phyloP scores from a whole-genome alignment of 2,329 filamentous ascomycete genomes.

The Akanthomyces uredinophilus region DNA sequence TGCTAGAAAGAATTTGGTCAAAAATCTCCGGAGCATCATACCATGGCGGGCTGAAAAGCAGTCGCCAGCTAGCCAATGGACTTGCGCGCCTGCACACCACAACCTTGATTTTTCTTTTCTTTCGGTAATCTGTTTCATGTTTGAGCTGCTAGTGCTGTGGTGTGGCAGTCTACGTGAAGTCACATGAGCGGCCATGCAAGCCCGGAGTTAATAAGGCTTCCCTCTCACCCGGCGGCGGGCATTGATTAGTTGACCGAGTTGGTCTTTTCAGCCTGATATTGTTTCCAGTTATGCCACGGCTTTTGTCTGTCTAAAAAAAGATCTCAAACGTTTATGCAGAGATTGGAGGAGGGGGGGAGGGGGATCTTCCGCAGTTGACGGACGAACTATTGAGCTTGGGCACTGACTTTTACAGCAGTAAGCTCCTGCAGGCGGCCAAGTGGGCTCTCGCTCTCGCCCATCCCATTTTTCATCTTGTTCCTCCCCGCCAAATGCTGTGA shows the following conservation, averaged over 20 bases:
- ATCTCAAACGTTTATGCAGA: slow-evolving; percentile 4
- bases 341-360: neutral
- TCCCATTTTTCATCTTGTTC: slow-evolving; percentile 6
- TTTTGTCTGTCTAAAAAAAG: neutral
- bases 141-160: neutral
- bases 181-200: neutral
- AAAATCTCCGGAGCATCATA: neutral
- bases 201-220: neutral
- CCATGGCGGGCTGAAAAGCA: neutral
- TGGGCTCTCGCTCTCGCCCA: neutral
- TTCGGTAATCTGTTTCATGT: slow-evolving; percentile 8
- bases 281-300: neutral
- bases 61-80: neutral
- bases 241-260: neutral
- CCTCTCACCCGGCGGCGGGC: no score
- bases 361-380: slow-evolving; percentile 3
- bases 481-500: neutral
- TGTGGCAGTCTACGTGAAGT: neutral
- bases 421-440: neutral
- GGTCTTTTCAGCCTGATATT: no score
- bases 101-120: neutral
- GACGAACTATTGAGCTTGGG: slow-evolving; percentile 1
- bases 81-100: neutral
- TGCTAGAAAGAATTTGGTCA: neutral
- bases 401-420: neutral